These are phyloP conservation scores for Sanghuangporus sanghuang DNA, from an alignment of 1,284 basidiomycete species.

Conservation along the genomic window DNA sequence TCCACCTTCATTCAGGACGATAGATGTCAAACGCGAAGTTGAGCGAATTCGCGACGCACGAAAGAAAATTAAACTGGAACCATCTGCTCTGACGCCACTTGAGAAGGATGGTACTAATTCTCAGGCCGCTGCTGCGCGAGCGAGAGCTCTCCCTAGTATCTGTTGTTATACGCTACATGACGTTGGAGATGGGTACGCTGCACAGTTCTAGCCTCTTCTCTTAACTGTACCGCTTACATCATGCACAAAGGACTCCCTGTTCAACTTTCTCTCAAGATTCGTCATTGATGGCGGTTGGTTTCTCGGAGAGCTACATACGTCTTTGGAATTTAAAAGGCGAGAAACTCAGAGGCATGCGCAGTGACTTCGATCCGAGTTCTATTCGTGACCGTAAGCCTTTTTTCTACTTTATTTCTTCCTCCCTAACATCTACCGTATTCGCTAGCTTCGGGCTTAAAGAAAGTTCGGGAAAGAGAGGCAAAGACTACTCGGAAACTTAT, in stretches of 20 bases:
- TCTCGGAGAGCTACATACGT: conserved; percentile 92
- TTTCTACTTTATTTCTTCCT: background rate
- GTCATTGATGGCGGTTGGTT: conserved; percentile 94
- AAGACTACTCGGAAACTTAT: conserved; percentile 87
- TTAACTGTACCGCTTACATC: conserved; percentile 10
- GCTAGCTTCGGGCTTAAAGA: conserved; percentile 54
- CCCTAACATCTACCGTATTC: background rate
- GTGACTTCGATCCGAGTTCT: conserved; percentile 65
- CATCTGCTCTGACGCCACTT: conserved; percentile 50
- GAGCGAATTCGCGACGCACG: conserved; percentile 85
- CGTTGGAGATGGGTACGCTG: conserved; percentile 80
- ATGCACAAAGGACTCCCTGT: conserved; percentile 65
- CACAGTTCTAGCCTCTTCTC: background rate
- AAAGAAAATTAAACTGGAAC: conserved; percentile 86
- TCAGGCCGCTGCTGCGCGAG: conserved; percentile 49
- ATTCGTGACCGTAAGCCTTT: conserved; percentile 61
- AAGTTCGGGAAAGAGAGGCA: conserved; percentile 74
- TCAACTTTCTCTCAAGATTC: conserved; percentile 89
- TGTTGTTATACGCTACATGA: conserved; percentile 93
- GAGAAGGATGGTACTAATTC: conserved; percentile 48
- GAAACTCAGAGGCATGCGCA: conserved; percentile 72
- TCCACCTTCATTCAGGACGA: conserved; percentile 76
- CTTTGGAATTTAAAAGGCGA: conserved; percentile 96
- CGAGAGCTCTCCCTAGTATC: conserved; percentile 78
- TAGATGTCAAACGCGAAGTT: conserved; percentile 91